Percentiles rank a stretch among this genome's conserved stretches.
phyloP scores from a whole-genome alignment of 805 yeast species.

The Myxozyma vanderwaltii region DNA sequence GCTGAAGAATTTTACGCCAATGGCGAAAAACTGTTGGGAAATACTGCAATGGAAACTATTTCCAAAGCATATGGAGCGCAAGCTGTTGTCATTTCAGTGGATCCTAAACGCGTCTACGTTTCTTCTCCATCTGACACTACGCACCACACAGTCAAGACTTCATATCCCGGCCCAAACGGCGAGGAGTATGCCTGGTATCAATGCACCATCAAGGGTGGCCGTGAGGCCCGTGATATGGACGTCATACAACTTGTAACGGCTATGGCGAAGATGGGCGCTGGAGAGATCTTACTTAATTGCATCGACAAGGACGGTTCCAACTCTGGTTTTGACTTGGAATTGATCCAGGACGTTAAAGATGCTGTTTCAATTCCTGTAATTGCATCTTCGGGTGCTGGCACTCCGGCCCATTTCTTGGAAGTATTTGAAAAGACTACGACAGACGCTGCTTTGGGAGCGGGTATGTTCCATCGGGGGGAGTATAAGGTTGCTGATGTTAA shows the following conservation, averaged over 20 bases:
- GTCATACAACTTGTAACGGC: slow-evolving; percentile 87
- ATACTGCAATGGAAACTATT: slow-evolving; percentile 88
- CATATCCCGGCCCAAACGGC: slow-evolving; percentile 79
- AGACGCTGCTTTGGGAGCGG: slow-evolving; percentile 99
- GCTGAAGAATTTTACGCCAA: slow-evolving; percentile 77
- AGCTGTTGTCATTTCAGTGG: slow-evolving; percentile 98
- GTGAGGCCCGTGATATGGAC: slow-evolving; percentile 85
- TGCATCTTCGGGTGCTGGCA: slow-evolving; percentile 98
- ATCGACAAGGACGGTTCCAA: slow-evolving; percentile 97
- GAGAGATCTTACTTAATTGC: slow-evolving; percentile 89
- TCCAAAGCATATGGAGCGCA: slow-evolving; percentile 91
- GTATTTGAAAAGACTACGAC: slow-evolving; percentile 80
- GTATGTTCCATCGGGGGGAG: slow-evolving; percentile 96
- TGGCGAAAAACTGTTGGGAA: slow-evolving; percentile 64
- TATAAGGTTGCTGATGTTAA: slow-evolving; percentile 86
- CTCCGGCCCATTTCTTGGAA: slow-evolving; percentile 84
- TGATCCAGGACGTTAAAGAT: slow-evolving; percentile 72
- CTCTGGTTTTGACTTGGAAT: slow-evolving; percentile 88
- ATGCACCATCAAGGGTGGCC: slow-evolving; percentile 95
- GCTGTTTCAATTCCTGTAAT: slow-evolving; percentile 88
- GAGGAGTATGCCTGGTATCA: slow-evolving; percentile 91
- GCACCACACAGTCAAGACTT: slow-evolving; percentile 66
- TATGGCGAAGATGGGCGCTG: slow-evolving; percentile 93
- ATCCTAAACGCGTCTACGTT: slow-evolving; percentile 87
- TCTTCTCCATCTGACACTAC: slow-evolving; percentile 58